Base-by-base conservation (phyloP, 179 eudicot species). In the Silene coronaria region DNA sequence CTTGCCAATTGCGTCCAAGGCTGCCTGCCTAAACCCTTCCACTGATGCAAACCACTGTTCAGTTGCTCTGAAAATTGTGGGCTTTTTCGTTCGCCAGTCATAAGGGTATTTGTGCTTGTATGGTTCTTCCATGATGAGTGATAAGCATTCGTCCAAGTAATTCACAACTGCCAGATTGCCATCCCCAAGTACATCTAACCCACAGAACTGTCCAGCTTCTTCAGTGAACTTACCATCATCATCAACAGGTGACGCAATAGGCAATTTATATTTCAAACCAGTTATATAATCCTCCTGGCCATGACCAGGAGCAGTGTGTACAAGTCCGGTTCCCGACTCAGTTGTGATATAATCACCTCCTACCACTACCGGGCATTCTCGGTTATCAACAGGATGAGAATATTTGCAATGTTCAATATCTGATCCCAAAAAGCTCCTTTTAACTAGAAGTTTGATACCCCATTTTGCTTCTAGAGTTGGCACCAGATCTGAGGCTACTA, bases 11-110 rank as follows among this genome's bases (percentile, higher is more conserved):
- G 98, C 91, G 70, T 90, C 88, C 91, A 93, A 87, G 51, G 96
- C 97, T 76, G 87, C 85, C 63, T 93, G 72, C 65, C 96, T 87
- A 70, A 96, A 93, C 78, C 99, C 99, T 87, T 96, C 98, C 32
- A 96, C 96, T 71, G 98, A 96, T 60, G 98, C 99, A 86, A 96
- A 96, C 99, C 98, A 96, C 76, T 96, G 99, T 73, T 91, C 99
- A 63, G 99, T 96, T 28, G 99, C 97, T 85, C 98, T 89, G 82
- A 96, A 96, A 72, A 96, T 96, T 28, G 99, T 93, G 36, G 97
- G 99, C 80, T 91, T 90, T 85, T 96, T 96, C 70, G 99, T 91
- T 79, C 98, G 86, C 99, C 99, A 96, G 82, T 96, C 98, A 91
- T 96, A 96, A 36, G 99, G 99, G 78, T 96, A 93, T 84, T 96